A percentile compares a stretch with the other conserved stretches of the same genome.
phyloP scores from a whole-genome alignment of 192 early-diverging fungal genomes.

The Funneliformis geosporum region DNA sequence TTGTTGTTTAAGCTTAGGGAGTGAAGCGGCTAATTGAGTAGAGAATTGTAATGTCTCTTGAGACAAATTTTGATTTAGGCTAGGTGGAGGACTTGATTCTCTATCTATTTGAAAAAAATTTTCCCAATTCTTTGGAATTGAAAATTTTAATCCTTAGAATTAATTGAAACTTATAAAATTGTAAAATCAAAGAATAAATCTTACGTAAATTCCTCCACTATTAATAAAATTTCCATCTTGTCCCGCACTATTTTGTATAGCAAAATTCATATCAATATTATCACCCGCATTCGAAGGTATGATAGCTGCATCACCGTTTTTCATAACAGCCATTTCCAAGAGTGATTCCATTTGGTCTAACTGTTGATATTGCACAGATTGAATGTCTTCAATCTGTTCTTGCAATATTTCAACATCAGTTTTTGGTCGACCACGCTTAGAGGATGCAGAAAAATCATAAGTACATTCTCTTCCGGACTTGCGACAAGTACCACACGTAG shows the following conservation, averaged over 20 bases:
- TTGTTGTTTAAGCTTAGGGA: background rate
- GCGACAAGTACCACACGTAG: constrained; percentile 25
- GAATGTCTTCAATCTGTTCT: constrained; percentile 31
- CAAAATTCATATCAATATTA: background rate
- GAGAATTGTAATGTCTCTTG: constrained; percentile 17
- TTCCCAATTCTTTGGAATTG: background rate
- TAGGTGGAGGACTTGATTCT: constrained; percentile 21
- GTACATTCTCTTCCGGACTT: constrained; percentile 28
- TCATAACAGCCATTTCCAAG: constrained; percentile 20
- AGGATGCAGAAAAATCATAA: constrained; percentile 27
- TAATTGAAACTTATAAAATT: background rate
- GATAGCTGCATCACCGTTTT: background rate
- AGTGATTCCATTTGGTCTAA: constrained; percentile 22
- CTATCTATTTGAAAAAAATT: background rate
- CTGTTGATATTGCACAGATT: constrained; percentile 1
- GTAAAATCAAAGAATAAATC: background rate
- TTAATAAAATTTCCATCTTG: background rate
- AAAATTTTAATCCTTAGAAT: background rate
- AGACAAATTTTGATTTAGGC: constrained; percentile 25
- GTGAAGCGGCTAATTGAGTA: constrained; percentile 7
- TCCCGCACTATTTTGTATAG: background rate
- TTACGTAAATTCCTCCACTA: background rate
- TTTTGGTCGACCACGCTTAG: constrained; percentile 26
- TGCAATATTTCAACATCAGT: constrained; percentile 19
- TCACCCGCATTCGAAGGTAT: background rate